Evolutionary conservation across 2,329 filamentous ascomycete species (phyloP), one percentile per base, ranked within the genome.

Genomic region (Aspergillus alliaceus): DNA sequence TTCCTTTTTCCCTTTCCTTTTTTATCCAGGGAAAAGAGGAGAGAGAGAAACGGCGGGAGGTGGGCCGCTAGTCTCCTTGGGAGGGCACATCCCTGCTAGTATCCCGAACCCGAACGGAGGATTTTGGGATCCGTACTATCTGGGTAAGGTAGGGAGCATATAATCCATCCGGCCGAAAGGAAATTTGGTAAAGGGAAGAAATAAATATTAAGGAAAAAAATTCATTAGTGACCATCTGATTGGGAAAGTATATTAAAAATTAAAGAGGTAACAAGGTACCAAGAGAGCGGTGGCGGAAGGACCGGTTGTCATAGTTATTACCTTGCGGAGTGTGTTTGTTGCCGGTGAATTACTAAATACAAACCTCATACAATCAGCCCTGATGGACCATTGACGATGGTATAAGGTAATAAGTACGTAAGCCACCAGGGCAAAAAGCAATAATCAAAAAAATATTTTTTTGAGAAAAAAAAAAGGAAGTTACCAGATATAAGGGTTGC

Each of bases 41-140:
- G 27, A 46, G 44, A 49, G 27, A 20, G 44, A 39, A 34, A 53
- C 22, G 24, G 51, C 29, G 42, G 31, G 51, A 34, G 22, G 37
- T 46, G 51, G 37, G 37, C 47, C 29, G 29, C 53, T 56, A 27
- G 52, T 52, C 51, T 59, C 51, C 51, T 46, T 48, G 58, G 53
- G 51, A 55, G 53, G 58, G 18, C 31, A 48, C 24, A 54, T 47
- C 44, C 51, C 31, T 54, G 44, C 44, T 48, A 48, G 44, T 34
- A 48, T 48, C 44, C 44, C 44, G 27, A 22, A 22, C 27, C 44
- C 27, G 25, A 32, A 22, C 27, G 25, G 24, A 44, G 24, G 24
- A 40, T 14, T 15, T 14, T 44, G 24, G 24, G 50, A 52, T 52
- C 39, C 24, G 22, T 44, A 44, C 22, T 48, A 48, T 48, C 44